Evolutionary conservation across 768 basidiomycete genomes (phyloP), one percentile per base, ranked within the genome.

Genomic region (Calocybe gangraenosa): DNA sequence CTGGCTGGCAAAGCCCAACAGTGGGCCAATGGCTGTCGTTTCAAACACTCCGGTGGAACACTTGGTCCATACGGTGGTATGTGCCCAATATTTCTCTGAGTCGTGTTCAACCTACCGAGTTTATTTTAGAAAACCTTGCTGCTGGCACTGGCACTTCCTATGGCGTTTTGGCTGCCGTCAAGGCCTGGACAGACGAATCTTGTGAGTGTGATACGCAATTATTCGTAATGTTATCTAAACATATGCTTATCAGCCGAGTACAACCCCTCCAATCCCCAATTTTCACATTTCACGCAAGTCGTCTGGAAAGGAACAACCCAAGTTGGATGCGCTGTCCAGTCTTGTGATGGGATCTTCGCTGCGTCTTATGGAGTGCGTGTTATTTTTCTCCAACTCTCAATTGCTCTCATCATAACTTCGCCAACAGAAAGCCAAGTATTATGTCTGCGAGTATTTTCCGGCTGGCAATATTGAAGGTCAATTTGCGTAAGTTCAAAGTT

Each of bases 281-380:
- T 74, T 14, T 84, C 82, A 38, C 86, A 88, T 59, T 88, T 82
- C 56, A 87, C 86, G 7, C 84, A 87, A 59, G 75, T 85, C 4
- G 84, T 88, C 7, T 88, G 86, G 85, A 87, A 87, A 61, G 68
- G 61, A 5, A 74, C 78, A 18, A 76, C 72, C 1, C 65, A 84
- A 48, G 68, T 87, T 17, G 84, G 83, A 18, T 87, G 83, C 54
- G 84, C 81, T 32, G 65, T 75, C 21, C 64, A 73, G 46, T 57
- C 60, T 7, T 86, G 84, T 60, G 66, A 64, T 54, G 78, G 76
- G 20, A 82, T 85, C 47, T 82, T 87, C 57, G 65, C 55, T 51
- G 51, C 76, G 18, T 68, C 64, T 31, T 80, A 67, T 55, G 81
- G 78, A 42, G 81, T 82, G 55, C 41, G 78, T 28, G 25, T 69